Evolutionary conservation across 1,284 basidiomycete species (phyloP), one percentile per base, ranked within the genome.

Genomic region (Microbotryum violaceum): DNA sequence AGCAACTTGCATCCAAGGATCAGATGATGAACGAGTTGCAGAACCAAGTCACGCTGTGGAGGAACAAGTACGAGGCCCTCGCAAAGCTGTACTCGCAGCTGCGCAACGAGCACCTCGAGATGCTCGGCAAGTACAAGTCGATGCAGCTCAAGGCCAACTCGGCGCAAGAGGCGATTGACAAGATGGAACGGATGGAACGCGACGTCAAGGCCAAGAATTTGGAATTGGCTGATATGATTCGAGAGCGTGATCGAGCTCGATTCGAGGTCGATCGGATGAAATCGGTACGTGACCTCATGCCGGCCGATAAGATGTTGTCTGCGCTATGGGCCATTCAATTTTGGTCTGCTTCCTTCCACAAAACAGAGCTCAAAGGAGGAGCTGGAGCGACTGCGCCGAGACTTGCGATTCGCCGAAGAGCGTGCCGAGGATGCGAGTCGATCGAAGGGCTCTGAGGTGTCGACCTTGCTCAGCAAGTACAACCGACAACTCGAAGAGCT

Each of bases 71-170:
- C 77, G 96, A 99, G 77, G 91, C 94, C 0, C 82, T 99, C 61
- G 96, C 96, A 52, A 99, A 98, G 77, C 83, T 99, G 9, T 99
- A 99, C 81, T 96, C 91, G 70, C 96, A 98, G 75, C 84, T 99
- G 14, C 88, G 96, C 51, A 88, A 89, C 42, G 96, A 98, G 76
- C 96, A 99, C 76, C 81, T 99, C 58, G 96, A 99, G 72, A 89
- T 98, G 85, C 84, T 99, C 54, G 84, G 86, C 72, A 97, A 96
- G 78, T 94, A 90, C 81, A 98, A 98, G 80, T 88, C 91, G 73
- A 84, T 96, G 82, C 93, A 98, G 75, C 83, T 98, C 71, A 97
- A 97, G 77, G 96, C 96, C 23, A 96, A 93, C 75, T 97, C 92
- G 58, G 93, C 96, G 0, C 94, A 97, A 75, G 96, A 98, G 77